Evolutionary conservation across 805 yeast genomes (phyloP).

Genomic region (Candida wancherniae): DNA sequence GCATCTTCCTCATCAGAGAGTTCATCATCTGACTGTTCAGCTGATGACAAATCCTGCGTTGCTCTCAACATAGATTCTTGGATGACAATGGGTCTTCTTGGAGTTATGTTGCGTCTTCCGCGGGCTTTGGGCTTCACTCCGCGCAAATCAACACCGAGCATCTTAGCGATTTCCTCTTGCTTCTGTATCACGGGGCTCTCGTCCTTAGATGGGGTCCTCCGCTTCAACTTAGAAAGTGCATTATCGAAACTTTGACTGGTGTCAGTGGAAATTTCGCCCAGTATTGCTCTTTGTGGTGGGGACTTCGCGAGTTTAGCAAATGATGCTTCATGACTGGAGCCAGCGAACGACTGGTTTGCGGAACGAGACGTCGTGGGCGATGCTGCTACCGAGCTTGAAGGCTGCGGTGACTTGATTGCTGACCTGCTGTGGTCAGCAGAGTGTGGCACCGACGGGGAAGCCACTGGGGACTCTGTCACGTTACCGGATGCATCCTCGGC

Average conservation of each 20-base stretch:
- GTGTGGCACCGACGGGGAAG: no score
- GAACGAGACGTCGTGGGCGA: no score
- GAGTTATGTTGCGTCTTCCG: conserved; percentile 11
- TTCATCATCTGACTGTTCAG: conserved; percentile 1
- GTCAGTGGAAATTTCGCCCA: conserved; percentile 1
- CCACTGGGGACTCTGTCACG: no score
- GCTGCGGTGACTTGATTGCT: no score
- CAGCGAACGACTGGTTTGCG: no score
- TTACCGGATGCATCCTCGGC: not conserved
- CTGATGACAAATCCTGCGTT: conserved; percentile 1
- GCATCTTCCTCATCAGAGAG: conserved; percentile 1
- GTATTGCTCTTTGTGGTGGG: not conserved
- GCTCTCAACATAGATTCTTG: conserved; percentile 4
- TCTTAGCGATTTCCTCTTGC: conserved; percentile 14
- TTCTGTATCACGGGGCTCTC: not conserved
- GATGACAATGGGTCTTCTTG: conserved; percentile 15
- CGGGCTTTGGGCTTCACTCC: conserved; percentile 13
- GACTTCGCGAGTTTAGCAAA: no score
- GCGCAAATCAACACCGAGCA: conserved; percentile 12
- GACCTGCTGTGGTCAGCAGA: no score
- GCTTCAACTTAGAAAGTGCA: conserved; percentile 14
- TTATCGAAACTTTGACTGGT: conserved; percentile 13
- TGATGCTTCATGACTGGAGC: no score
- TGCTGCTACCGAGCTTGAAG: no score
- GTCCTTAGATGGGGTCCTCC: conserved; percentile 5